Evolutionary conservation across 192 early-diverging fungal genomes (phyloP), one percentile per base, ranked within the genome.

Genomic region (Coemansia biformis): DNA sequence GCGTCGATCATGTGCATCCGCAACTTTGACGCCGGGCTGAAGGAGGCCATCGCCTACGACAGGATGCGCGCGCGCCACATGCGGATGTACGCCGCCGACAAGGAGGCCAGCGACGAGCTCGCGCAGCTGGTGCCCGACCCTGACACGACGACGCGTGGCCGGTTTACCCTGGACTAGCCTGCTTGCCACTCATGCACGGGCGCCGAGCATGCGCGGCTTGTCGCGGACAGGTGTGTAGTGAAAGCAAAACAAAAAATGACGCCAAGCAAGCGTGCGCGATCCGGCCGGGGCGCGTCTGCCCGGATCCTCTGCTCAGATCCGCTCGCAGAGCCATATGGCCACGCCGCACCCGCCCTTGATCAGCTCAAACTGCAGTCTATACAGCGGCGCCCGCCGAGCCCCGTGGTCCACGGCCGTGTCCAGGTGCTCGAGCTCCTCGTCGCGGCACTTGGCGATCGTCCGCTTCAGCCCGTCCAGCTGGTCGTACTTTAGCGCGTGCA

Each of bases 391-490:
- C 79, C 86, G 48, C n/a, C 59, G 58, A 10, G 92, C 84, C 37
- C 92, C 88, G 45, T 91, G 78, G 28, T 88, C 85, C 1, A 98
- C 76, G 11, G 95, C 92, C 23, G 86, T 88, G 64, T 91, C 86
- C 43, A 88, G 56, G 64, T 98, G 93, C 56, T 96, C 92, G 18
- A 98, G 80, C 66, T 98, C 95, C 52, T 96, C 92, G 57, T 98
- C 95, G 5, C 93, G 72, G 46, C 92, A 93, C 56, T 88, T 78
- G 46, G 88, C 80, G 39, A 98, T 84, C 2, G 84, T 78, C 79
- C 82, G 60, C 47, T 49, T 51, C 30, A 50, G 51, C 15, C 48
- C 52, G 34, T 80, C 84, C 81, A 86, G 60, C 46, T 85, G 81
- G 34, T 78, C 67, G 21, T 83, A 69, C 24, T 84, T 77, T 40